Evolutionary conservation across 1,284 basidiomycete genomes (phyloP).

Genomic region (Sphaerobolus stellatus): DNA sequence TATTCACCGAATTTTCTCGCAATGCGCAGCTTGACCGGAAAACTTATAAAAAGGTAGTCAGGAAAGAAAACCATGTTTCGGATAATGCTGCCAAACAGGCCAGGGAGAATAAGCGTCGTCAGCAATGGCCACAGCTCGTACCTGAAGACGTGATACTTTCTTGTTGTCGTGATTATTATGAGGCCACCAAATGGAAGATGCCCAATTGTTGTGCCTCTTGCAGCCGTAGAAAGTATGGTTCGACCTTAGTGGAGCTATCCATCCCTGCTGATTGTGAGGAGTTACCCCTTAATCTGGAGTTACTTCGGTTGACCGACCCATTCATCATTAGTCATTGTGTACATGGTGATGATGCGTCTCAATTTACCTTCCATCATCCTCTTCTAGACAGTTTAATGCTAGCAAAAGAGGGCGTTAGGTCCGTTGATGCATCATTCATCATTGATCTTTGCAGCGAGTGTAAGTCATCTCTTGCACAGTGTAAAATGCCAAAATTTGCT

Average conservation of each 20-base stretch:
- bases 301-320: background rate
- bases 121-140: background rate
- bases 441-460: background rate
- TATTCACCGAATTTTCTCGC: too few relatives aligned
- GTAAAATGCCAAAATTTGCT: background rate
- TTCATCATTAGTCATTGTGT: background rate
- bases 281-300: background rate
- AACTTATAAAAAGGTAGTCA: too few relatives aligned
- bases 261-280: background rate
- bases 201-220: background rate
- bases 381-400: background rate
- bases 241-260: background rate
- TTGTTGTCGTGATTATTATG: background rate
- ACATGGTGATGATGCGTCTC: background rate
- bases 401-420: background rate
- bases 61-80: too few relatives aligned
- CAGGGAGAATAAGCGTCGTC: too few relatives aligned
- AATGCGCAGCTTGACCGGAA: too few relatives aligned
- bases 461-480: background rate
- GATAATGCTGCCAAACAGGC: too few relatives aligned
- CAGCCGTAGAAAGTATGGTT: background rate
- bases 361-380: background rate
- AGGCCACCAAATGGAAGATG: background rate
- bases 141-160: background rate
- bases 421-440: background rate